Conservation (phyloP, 2,329 filamentous ascomycete species). For the Aspergillus uvarum region DNA sequence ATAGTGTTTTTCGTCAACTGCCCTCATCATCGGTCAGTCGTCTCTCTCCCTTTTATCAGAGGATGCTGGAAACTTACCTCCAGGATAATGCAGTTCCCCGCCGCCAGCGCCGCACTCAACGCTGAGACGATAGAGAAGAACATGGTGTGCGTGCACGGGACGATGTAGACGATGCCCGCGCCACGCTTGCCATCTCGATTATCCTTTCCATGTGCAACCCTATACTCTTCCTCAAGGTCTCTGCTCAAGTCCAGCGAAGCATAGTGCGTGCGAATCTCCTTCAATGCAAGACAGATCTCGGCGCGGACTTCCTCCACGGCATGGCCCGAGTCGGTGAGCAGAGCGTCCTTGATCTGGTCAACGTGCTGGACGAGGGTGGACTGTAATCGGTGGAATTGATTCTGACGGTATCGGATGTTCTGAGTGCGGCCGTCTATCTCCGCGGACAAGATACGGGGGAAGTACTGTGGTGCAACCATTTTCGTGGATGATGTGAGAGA, state of each 20-base stretch:
- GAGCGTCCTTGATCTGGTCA: constrained; percentile 31
- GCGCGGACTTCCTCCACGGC: constrained; percentile 35
- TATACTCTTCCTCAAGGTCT: constrained; percentile 22
- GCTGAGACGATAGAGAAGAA: constrained; percentile 50
- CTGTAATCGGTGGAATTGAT: constrained; percentile 42
- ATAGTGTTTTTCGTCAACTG: constrained; percentile 29
- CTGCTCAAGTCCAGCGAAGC: constrained; percentile 16
- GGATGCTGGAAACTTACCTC: constrained; percentile 38
- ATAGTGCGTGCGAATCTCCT: constrained; percentile 29
- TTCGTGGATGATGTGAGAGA: not conserved
- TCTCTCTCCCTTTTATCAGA: no score
- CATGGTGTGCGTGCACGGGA: constrained; percentile 49
- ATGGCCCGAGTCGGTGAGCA: constrained; percentile 31
- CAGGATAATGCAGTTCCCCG: constrained; percentile 53
- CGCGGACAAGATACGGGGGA: constrained; percentile 34
- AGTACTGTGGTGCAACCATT: constrained; percentile 16
- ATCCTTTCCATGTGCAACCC: constrained; percentile 23
- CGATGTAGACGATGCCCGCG: constrained; percentile 45
- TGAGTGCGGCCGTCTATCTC: constrained; percentile 41
- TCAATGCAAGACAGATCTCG: constrained; percentile 27
- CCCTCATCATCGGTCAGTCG: not conserved
- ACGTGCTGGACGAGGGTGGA: constrained; percentile 29
- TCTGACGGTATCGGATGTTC: constrained; percentile 41
- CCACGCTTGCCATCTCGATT: constrained; percentile 15
- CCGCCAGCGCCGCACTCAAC: constrained; percentile 49